These are phyloP conservation scores for Coemansia sp. DNA, from an alignment of 192 early-diverging fungal species.

Conservation along the genomic window DNA sequence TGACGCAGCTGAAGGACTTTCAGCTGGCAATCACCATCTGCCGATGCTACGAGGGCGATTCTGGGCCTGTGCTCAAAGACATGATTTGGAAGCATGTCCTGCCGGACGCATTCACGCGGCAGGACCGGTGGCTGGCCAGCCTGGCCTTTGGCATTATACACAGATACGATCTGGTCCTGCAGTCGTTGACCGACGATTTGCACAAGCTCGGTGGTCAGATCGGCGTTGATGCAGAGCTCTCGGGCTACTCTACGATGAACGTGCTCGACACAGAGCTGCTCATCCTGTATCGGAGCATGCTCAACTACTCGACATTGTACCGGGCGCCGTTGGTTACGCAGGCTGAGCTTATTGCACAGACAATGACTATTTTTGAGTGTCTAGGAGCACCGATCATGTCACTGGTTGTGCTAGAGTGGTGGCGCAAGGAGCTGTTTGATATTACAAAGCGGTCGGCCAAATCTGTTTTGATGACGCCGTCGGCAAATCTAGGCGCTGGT, in stretches of 20 bases:
- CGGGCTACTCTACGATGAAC: conserved; percentile 34
- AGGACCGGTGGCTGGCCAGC: conserved; percentile 49
- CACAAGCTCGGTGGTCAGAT: conserved; percentile 27
- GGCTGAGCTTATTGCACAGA: conserved; percentile 49
- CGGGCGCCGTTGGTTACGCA: conserved; percentile 41
- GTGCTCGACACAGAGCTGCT: conserved; percentile 47
- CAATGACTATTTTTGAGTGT: conserved; percentile 53
- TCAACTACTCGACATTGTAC: conserved; percentile 39
- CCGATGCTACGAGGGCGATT: conserved; percentile 84
- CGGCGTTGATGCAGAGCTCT: conserved; percentile 21
- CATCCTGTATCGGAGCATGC: conserved; percentile 47
- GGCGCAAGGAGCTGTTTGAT: conserved; percentile 39
- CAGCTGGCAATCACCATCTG: conserved; percentile 92
- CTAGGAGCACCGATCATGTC: conserved; percentile 50
- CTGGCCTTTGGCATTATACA: conserved; percentile 40
- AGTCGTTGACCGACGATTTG: conserved; percentile 40
- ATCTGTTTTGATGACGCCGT: background rate
- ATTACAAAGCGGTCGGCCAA: conserved; percentile 11
- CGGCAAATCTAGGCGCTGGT: background rate
- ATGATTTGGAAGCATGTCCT: conserved; percentile 40
- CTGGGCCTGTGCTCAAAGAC: conserved; percentile 42
- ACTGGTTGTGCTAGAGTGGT: conserved; percentile 52
- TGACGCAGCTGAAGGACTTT: conserved; percentile 87
- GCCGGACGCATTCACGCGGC: conserved; percentile 32
- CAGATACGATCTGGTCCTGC: conserved; percentile 42